phyloP scores from a whole-genome alignment of 2,329 filamentous ascomycete species.

The Plectosphaerella plurivora region DNA sequence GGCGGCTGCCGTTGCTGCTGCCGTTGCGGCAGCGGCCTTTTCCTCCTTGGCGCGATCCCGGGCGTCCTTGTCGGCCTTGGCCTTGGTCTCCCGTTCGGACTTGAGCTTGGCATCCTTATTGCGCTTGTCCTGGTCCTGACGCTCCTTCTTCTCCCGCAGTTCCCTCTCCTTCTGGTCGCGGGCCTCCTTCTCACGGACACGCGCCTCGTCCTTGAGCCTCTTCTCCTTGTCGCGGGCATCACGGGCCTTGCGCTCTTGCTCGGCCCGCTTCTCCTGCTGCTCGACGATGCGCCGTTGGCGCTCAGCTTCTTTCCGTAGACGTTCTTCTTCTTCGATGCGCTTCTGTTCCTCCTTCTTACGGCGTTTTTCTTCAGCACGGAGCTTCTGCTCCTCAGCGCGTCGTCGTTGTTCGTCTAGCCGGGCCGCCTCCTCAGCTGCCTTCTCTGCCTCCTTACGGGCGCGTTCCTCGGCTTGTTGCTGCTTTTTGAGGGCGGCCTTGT shows the following conservation, averaged over 20 bases:
- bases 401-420: slow-evolving; percentile 71
- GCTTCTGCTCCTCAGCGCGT: slow-evolving; percentile 73
- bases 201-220: slow-evolving; percentile 78
- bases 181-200: slow-evolving; percentile 72
- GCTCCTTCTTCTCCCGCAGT: slow-evolving; percentile 51
- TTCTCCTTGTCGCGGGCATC: slow-evolving; percentile 64
- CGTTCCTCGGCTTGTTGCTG: slow-evolving; percentile 87
- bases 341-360: slow-evolving; percentile 88
- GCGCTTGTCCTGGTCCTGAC: slow-evolving; percentile 53
- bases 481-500: slow-evolving; percentile 87
- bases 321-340: slow-evolving; percentile 87
- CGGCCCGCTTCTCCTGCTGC: slow-evolving; percentile 79
- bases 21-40: slow-evolving; percentile 24
- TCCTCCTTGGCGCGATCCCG: slow-evolving; percentile 37
- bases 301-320: slow-evolving; percentile 78
- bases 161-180: slow-evolving; percentile 65
- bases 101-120: slow-evolving; percentile 43
- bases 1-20: slow-evolving; percentile 32
- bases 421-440: slow-evolving; percentile 79
- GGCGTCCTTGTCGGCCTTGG: slow-evolving; percentile 29
- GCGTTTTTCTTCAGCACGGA: slow-evolving; percentile 82
- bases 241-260: slow-evolving; percentile 75
- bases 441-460: slow-evolving; percentile 81
- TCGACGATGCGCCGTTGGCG: slow-evolving; percentile 74
- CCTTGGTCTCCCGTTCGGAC: slow-evolving; percentile 25